A percentile compares a stretch with the other conserved stretches of the same genome.
Conservation (phyloP, 306 rosid species). For the Quercus cerris region DNA sequence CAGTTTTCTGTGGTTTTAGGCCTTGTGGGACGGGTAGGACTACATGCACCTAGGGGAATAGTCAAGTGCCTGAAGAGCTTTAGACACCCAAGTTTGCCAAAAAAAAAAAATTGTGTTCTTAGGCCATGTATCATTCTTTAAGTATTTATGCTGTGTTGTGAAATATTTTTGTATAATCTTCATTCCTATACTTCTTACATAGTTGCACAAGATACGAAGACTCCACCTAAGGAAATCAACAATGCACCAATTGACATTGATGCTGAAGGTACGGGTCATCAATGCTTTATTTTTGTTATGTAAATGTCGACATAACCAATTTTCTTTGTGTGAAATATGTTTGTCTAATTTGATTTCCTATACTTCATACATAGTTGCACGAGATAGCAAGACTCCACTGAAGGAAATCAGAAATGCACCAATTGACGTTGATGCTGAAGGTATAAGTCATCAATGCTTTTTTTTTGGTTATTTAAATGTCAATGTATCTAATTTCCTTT, state of each 20-base stretch:
- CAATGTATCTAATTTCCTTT: constrained; percentile 4
- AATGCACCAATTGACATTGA: constrained; percentile 14
- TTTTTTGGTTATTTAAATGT: not conserved
- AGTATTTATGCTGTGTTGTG: too few relatives aligned
- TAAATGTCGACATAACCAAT: not conserved
- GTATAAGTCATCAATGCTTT: constrained; percentile 24
- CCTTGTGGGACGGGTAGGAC: too few relatives aligned
- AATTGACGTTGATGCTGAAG: constrained; percentile 29
- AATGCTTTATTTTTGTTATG: not conserved
- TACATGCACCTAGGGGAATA: too few relatives aligned
- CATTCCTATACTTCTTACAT: too few relatives aligned
- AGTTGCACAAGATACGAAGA: not conserved
- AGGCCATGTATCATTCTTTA: too few relatives aligned
- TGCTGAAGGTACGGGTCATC: constrained; percentile 30
- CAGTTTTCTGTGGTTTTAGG: too few relatives aligned
- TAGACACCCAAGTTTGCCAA: too few relatives aligned
- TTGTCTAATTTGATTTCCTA: too few relatives aligned
- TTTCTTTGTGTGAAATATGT: not conserved
- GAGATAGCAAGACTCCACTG: not conserved
- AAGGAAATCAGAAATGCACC: not conserved
- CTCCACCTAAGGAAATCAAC: not conserved
- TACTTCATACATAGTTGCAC: not conserved
- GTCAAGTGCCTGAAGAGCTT: too few relatives aligned
- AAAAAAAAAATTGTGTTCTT: too few relatives aligned
- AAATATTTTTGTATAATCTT: too few relatives aligned